Evolutionary conservation across 306 rosid species (phyloP).

Genomic region (Sicyos baderoa): DNA sequence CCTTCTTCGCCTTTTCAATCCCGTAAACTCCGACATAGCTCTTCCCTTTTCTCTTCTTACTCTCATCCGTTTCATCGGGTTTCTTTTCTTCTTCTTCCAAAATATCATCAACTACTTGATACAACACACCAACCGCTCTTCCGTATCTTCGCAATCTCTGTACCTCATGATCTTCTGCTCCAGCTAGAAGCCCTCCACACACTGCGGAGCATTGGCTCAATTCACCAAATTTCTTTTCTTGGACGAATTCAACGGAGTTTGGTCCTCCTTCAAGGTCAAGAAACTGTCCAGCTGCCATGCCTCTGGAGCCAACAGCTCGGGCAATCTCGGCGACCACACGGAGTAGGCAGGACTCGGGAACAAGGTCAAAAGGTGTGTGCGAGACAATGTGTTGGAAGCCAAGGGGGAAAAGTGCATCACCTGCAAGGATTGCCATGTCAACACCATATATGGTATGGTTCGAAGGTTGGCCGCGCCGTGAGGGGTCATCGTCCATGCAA

Average conservation of each 20-base stretch:
- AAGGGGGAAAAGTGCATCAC: constrained; percentile 83
- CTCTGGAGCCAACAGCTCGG: constrained; percentile 74
- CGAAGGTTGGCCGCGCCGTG: constrained; percentile 85
- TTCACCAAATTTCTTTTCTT: constrained; percentile 92
- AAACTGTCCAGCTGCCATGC: constrained; percentile 98
- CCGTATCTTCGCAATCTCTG: constrained; percentile 80
- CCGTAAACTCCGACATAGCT: constrained; percentile 64
- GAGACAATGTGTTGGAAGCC: constrained; percentile 91
- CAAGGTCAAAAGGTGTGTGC: constrained; percentile 62
- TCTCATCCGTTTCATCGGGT: constrained; percentile 18
- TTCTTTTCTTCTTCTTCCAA: constrained; percentile 36
- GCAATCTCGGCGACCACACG: constrained; percentile 84
- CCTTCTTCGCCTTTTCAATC: constrained; percentile 61
- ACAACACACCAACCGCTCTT: constrained; percentile 76
- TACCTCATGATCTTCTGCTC: constrained; percentile 66
- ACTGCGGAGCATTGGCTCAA: constrained; percentile 90
- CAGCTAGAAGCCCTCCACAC: constrained; percentile 83
- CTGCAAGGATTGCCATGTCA: constrained; percentile 91
- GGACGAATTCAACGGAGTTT: constrained; percentile 56
- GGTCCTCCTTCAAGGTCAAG: constrained; percentile 76
- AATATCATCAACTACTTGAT: constrained; percentile 68
- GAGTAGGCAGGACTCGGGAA: constrained; percentile 57
- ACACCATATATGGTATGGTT: constrained; percentile 70
- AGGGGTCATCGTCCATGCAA: constrained; percentile 79
- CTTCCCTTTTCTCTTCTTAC: constrained; percentile 41